Evolutionary conservation across 1,284 basidiomycete genomes (phyloP).

Genomic region (Chalciporus sp.): DNA sequence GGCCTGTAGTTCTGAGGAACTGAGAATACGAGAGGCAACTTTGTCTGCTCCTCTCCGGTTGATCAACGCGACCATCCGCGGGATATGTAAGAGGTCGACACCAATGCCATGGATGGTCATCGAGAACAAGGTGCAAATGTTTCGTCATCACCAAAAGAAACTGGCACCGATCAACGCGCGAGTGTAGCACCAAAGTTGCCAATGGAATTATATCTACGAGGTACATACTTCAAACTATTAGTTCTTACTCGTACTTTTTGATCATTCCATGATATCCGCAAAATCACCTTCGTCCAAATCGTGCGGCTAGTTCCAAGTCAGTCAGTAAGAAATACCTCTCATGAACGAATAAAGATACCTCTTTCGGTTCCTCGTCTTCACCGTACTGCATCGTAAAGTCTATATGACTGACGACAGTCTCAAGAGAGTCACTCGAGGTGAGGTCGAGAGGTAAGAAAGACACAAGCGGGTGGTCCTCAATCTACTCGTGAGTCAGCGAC

Average conservation of each 20-base stretch:
- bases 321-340: not conserved
- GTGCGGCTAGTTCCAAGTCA: constrained; percentile 57
- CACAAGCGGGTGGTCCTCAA: constrained; percentile 98
- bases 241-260: not conserved
- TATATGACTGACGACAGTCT: constrained; percentile 90
- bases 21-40: constrained; percentile 68
- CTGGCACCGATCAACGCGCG: not conserved
- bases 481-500: constrained; percentile 52
- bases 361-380: constrained; percentile 91
- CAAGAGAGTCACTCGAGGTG: constrained; percentile 87
- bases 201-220: constrained; percentile 4
- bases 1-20: constrained; percentile 48
- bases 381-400: constrained; percentile 98
- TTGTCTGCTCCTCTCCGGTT: constrained; percentile 49
- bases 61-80: constrained; percentile 63
- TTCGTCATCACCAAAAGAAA: not conserved
- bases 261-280: constrained; percentile 65
- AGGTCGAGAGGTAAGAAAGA: constrained; percentile 96
- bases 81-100: constrained; percentile 73
- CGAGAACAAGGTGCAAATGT: not conserved
- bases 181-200: not conserved
- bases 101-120: constrained; percentile 77
- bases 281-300: constrained; percentile 91
- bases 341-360: constrained; percentile 50
- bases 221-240: not conserved